Conservation (phyloP, 192 early-diverging fungal genomes). For the Backusella morwellensis region DNA sequence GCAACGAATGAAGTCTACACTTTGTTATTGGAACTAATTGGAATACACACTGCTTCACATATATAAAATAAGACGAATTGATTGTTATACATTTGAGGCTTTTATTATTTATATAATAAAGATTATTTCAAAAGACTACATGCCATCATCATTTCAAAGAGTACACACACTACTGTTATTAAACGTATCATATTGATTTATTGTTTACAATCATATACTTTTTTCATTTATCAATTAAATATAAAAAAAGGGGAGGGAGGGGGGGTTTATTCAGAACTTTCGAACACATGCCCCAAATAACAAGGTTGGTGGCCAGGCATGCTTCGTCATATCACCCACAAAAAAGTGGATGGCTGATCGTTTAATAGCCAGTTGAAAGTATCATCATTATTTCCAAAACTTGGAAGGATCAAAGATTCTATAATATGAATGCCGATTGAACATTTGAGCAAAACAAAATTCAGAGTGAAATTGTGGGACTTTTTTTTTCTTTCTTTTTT, state of each 20-base stretch:
- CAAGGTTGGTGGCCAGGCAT: constrained; percentile 21
- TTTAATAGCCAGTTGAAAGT: constrained; percentile 4
- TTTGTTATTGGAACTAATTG: too few species aligned
- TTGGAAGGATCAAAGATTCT: constrained; percentile 17
- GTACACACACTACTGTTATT: too few species aligned
- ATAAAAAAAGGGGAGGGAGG: too few species aligned
- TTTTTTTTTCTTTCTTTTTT: neutral
- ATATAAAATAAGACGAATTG: too few species aligned
- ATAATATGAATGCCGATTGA: neutral
- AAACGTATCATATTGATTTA: too few species aligned
- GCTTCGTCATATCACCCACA: constrained; percentile 10
- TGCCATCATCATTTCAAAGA: too few species aligned
- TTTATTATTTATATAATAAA: too few species aligned
- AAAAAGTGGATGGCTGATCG: neutral
- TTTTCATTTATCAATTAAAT: too few species aligned
- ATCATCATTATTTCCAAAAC: constrained; percentile 24
- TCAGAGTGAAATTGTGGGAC: neutral
- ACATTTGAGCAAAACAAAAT: neutral
- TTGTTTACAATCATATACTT: too few species aligned
- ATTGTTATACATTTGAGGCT: too few species aligned
- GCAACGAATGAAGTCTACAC: neutral
- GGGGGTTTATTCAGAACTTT: constrained; percentile 11
- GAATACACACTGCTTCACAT: too few species aligned
- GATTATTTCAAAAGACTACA: too few species aligned
- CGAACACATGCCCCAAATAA: constrained; percentile 2